Evolutionary conservation across 2,329 filamentous ascomycete species (phyloP).

Genomic region (Phialophora macrospora): DNA sequence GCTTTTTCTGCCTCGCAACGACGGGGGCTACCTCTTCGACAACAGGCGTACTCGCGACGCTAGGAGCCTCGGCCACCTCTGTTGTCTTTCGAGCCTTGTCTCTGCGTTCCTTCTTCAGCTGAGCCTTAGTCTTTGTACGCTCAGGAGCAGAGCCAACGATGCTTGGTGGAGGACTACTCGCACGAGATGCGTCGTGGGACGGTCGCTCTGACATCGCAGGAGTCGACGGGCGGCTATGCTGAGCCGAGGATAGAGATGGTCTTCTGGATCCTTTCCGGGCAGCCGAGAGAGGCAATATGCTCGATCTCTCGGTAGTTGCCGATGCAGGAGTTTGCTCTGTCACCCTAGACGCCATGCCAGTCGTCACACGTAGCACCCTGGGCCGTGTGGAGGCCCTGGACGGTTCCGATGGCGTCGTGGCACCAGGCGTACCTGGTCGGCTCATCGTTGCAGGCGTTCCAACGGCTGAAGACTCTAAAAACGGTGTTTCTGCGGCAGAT

Average conservation of each 20-base stretch:
- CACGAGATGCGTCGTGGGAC: constrained; percentile 58
- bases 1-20: constrained; percentile 66
- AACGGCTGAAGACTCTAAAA: constrained; percentile 25
- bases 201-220: constrained; percentile 62
- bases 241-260: constrained; percentile 53
- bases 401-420: constrained; percentile 26
- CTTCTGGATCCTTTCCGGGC: constrained; percentile 32
- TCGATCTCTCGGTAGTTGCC: constrained; percentile 36
- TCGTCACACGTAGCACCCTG: constrained; percentile 37
- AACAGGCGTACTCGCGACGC: constrained; percentile 35
- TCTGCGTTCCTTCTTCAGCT: constrained; percentile 63
- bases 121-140: constrained; percentile 64
- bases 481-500: constrained; percentile 20
- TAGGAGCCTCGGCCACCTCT: constrained; percentile 49
- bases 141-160: constrained; percentile 65
- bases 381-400: constrained; percentile 27
- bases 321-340: constrained; percentile 33
- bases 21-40: constrained; percentile 64
- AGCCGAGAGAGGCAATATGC: constrained; percentile 25
- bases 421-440: constrained; percentile 28
- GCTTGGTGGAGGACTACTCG: constrained; percentile 62
- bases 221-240: constrained; percentile 65
- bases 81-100: constrained; percentile 55
- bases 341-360: constrained; percentile 29
- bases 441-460: constrained; percentile 31